These are phyloP conservation scores for Colletotrichum lindemuthianum DNA, from an alignment of 2,329 filamentous ascomycete species.

Conservation along the genomic window DNA sequence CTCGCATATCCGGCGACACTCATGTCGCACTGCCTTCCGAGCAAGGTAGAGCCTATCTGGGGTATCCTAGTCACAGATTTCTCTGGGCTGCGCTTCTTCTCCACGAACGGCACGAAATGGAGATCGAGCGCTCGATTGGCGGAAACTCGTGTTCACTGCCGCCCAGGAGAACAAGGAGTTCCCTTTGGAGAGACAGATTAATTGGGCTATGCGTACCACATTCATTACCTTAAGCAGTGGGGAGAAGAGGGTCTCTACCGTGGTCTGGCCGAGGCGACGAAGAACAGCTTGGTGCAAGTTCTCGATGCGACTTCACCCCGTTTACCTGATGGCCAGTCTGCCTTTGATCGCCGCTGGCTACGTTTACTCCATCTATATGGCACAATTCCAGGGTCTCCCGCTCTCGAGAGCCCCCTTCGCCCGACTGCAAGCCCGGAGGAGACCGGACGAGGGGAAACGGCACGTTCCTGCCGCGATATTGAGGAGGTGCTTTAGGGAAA, in stretches of 20 bases:
- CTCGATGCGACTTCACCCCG: slow-evolving; percentile 7
- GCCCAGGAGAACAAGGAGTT: too few relatives aligned
- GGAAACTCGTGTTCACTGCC: too few relatives aligned
- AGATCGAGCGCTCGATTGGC: too few relatives aligned
- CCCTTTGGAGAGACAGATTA: too few relatives aligned
- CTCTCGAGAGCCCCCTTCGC: slow-evolving; percentile 12
- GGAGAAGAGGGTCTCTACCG: background rate
- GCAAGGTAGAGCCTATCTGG: too few relatives aligned
- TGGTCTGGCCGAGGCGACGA: background rate
- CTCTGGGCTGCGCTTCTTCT: too few relatives aligned
- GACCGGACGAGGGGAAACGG: slow-evolving; percentile 8
- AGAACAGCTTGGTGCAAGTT: background rate
- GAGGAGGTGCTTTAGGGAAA: slow-evolving; percentile 10
- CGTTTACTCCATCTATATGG: slow-evolving; percentile 24
- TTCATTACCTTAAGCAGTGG: background rate
- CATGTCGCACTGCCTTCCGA: too few relatives aligned
- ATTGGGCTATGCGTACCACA: too few relatives aligned
- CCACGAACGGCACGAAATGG: too few relatives aligned
- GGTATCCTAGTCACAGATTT: too few relatives aligned
- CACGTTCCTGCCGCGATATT: slow-evolving; percentile 1
- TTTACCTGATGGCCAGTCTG: slow-evolving; percentile 17
- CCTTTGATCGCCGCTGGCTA: slow-evolving; percentile 3
- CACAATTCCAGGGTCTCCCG: slow-evolving; percentile 3
- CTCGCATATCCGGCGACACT: too few relatives aligned
- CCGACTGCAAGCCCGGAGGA: slow-evolving; percentile 7